Evolutionary conservation across 2,329 filamentous ascomycete genomes (phyloP), one percentile per base, ranked within the genome.

Genomic region (Ophiostoma sp.): DNA sequence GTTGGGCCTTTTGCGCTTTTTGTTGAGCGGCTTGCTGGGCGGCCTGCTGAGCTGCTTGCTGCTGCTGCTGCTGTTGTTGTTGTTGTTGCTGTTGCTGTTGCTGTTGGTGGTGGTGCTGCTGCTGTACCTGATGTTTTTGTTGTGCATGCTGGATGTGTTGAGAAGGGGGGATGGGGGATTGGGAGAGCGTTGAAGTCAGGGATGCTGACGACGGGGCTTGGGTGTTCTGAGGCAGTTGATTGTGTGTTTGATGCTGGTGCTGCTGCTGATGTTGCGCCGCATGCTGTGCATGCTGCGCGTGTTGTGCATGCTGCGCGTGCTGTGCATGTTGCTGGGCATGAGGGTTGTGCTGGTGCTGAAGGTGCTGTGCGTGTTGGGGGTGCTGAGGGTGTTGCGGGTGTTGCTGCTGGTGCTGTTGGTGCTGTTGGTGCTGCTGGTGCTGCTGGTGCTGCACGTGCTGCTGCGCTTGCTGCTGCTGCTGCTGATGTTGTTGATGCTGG

Each of bases 101-200:
- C 9, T 68, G 63, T 4, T 49, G 65, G 2, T 67, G 63, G 14
- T 65, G 60, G 27, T 67, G 66, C n/a, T 64, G 64, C 45, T 70
- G 67, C 36, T 68, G 58, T 7, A 65, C 38, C 64, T 70, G 69
- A 12, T 68, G 67, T 1, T 58, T 58, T 16, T 68, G 69, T 18
- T 68, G 65, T 8, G 45, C 45, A 5, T 64, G 64, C 27, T 65
- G 67, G 12, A 49, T 52, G 40, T 65, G 47, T 60, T 49, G 55
- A 83, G 70, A 78, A 79, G 70, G 80, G 38, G 79, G 74, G 18
- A 76, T 80, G 58, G 76, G 79, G 72, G 79, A 82, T 72, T 82
- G 79, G 55, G 69, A 81, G 75, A 70, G 78, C 77, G 71, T 81
- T 77, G 75, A 81, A 81, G 71, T 82, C 77, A 68, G 81, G 75